phyloP scores from a whole-genome alignment of 2,329 filamentous ascomycete species.

The Venturia asperata region DNA sequence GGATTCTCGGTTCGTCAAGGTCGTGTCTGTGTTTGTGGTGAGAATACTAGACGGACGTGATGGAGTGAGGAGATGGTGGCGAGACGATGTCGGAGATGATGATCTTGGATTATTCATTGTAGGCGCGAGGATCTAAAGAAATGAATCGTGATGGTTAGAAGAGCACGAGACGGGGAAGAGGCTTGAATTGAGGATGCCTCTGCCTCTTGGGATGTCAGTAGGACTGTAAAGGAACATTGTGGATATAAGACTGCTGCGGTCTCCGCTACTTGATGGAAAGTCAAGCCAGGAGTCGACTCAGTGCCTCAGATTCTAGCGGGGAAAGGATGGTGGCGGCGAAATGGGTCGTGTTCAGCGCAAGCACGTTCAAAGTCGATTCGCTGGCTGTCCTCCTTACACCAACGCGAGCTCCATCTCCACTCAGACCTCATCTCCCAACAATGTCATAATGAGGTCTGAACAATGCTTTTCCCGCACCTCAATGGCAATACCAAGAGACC shows the following conservation, averaged over 20 bases:
- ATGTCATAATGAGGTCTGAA: neutral
- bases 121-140: neutral
- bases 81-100: constrained; percentile 3
- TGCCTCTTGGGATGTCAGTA: neutral
- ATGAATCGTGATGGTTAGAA: neutral
- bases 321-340: neutral
- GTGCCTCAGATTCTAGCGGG: neutral
- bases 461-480: constrained; percentile 10
- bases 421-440: neutral
- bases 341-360: neutral
- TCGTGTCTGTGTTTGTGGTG: neutral
- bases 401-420: neutral
- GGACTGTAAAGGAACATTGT: neutral
- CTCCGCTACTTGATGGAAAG: neutral
- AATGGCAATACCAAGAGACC: constrained; percentile 4
- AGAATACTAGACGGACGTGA: constrained; percentile 6
- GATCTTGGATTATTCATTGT: neutral
- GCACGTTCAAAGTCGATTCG: constrained; percentile 2
- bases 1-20: neutral
- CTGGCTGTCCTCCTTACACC: neutral
- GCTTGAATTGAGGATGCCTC: neutral
- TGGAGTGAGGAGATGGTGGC: neutral
- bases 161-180: neutral
- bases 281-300: neutral
- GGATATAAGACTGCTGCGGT: neutral